A percentile compares a stretch with the other conserved stretches of the same genome.
Conservation (phyloP, 2,329 filamentous ascomycete species). For the Alternaria angustiovoidea region DNA sequence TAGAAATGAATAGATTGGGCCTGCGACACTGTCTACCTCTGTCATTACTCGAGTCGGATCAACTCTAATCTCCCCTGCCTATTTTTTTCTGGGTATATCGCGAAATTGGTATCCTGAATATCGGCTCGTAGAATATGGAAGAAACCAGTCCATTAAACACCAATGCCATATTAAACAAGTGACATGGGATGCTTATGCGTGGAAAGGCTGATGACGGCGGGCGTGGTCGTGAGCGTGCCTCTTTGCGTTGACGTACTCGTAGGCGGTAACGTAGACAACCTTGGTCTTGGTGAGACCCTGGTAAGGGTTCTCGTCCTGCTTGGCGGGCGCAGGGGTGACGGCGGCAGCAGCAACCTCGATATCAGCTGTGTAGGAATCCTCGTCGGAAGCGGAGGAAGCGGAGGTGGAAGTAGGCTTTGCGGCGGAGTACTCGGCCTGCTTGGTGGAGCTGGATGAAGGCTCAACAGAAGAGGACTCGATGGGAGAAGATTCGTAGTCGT, state of each 20-base stretch:
- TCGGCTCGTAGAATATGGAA: slow-evolving; percentile 30
- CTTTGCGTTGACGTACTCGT: slow-evolving; percentile 44
- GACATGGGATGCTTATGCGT: slow-evolving; percentile 37
- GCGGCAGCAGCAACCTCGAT: slow-evolving; percentile 33
- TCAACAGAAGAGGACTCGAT: too few relatives aligned
- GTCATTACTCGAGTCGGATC: slow-evolving; percentile 45
- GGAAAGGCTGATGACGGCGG: slow-evolving; percentile 43
- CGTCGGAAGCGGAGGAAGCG: not conserved
- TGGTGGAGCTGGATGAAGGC: not conserved
- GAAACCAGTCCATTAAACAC: slow-evolving; percentile 29
- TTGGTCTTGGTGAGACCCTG: slow-evolving; percentile 34
- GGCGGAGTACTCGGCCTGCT: slow-evolving; percentile 8
- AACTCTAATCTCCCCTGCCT: slow-evolving; percentile 30
- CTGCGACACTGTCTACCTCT: slow-evolving; percentile 50
- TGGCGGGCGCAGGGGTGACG: slow-evolving; percentile 31
- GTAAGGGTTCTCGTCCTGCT: slow-evolving; percentile 13
- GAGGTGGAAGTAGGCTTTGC: slow-evolving; percentile 16
- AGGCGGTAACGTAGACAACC: slow-evolving; percentile 45
- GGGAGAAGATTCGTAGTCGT: slow-evolving; percentile 21
- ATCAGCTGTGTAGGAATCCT: slow-evolving; percentile 18
- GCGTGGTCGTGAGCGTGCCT: slow-evolving; percentile 43
- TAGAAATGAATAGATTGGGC: slow-evolving; percentile 45
- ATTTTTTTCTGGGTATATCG: slow-evolving; percentile 36
- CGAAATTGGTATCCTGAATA: slow-evolving; percentile 42
- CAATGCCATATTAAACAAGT: slow-evolving; percentile 25